Percentiles rank a stretch among this genome's conserved stretches.
Evolutionary conservation across 129 eudicot species (phyloP).

Genomic region (Ambrosia trifida): DNA sequence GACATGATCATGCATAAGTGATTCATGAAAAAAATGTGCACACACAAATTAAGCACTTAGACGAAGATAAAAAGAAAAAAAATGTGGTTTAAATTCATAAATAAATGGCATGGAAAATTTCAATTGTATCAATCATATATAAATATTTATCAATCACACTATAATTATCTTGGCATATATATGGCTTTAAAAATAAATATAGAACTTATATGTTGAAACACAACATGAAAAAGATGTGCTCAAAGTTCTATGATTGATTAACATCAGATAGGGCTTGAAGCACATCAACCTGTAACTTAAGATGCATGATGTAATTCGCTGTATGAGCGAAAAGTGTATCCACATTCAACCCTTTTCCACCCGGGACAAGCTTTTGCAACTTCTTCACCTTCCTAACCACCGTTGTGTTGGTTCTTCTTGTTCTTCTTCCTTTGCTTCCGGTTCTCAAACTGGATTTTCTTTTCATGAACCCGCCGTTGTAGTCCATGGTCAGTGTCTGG

Average conservation of each 20-base stretch:
- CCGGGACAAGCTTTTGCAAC: conserved; percentile 62
- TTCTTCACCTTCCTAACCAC: conserved; percentile 61
- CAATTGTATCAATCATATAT: conserved; percentile 15
- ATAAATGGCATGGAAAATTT: conserved; percentile 5
- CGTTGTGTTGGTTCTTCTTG: conserved; percentile 12
- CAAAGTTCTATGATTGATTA: conserved; percentile 27
- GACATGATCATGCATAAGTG: not conserved
- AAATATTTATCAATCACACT: conserved; percentile 19
- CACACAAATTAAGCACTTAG: not conserved
- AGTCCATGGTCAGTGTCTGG: conserved; percentile 1
- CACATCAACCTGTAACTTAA: conserved; percentile 60
- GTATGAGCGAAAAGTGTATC: conserved; percentile 56
- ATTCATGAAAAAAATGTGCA: not conserved
- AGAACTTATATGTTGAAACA: not conserved
- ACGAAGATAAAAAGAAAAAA: not conserved
- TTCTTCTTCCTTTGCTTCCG: conserved; percentile 29
- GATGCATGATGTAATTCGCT: conserved; percentile 61
- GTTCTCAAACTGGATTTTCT: conserved; percentile 23
- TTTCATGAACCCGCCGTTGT: conserved; percentile 23
- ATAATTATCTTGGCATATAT: conserved; percentile 13
- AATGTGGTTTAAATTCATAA: not conserved
- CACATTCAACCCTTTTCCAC: conserved; percentile 49
- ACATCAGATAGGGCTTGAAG: conserved; percentile 59
- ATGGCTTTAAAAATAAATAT: not conserved
- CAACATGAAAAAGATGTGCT: not conserved